phyloP scores from a whole-genome alignment of 2,329 filamentous ascomycete species.

The Arthroderma uncinatum region DNA sequence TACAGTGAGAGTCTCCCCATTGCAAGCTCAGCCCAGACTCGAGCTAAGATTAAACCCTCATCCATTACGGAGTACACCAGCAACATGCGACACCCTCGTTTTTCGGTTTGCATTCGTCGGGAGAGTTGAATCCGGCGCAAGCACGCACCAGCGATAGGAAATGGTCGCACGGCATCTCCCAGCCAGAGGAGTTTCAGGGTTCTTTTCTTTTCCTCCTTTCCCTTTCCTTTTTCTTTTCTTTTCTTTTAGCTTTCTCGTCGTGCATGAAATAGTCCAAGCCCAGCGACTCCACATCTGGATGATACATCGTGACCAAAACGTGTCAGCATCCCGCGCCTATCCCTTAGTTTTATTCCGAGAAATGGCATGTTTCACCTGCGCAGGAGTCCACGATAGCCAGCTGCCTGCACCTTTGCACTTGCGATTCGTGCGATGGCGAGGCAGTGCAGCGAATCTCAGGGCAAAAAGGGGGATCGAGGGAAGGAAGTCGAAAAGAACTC shows the following conservation, averaged over 20 bases:
- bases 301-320: conserved; percentile 6
- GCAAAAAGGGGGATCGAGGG: not conserved
- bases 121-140: not conserved
- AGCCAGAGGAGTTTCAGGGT: not conserved
- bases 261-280: conserved; percentile 4
- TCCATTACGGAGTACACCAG: not conserved
- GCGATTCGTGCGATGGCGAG: not conserved
- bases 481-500: not conserved
- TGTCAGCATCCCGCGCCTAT: conserved; percentile 1
- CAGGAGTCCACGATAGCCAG: not conserved
- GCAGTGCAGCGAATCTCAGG: not conserved
- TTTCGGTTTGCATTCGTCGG: not conserved
- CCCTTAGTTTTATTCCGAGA: not conserved
- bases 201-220: not conserved
- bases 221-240: not conserved
- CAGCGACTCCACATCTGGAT: conserved; percentile 2
- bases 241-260: conserved; percentile 2
- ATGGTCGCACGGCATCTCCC: not conserved
- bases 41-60: not conserved
- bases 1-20: not conserved
- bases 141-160: conserved; percentile 1
- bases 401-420: not conserved
- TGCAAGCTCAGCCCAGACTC: not conserved
- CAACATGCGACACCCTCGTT: not conserved
- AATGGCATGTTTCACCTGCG: not conserved